Percentiles rank a stretch among this genome's conserved stretches.
Evolutionary conservation across 2,329 filamentous ascomycete genomes (phyloP).

Genomic region (Xylaria digitata): DNA sequence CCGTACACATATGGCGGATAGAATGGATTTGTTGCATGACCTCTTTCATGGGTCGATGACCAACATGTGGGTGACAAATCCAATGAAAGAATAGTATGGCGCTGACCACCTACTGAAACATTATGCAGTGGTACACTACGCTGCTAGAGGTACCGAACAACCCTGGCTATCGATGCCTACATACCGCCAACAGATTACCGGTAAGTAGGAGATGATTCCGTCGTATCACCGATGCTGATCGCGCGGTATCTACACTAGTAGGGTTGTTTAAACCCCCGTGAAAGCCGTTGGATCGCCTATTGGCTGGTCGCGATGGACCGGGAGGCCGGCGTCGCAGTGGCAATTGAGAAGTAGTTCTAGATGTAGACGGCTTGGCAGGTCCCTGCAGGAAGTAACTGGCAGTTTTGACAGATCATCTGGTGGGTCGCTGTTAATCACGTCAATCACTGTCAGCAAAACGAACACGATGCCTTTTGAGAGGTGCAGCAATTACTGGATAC

Average conservation of each 20-base stretch:
- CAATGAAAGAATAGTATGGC: background rate
- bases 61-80: constrained; percentile 21
- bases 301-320: constrained; percentile 21
- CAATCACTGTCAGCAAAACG: constrained; percentile 35
- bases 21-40: constrained; percentile 12
- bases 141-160: no score
- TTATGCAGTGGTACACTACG: background rate
- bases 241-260: constrained; percentile 2
- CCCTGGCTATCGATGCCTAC: background rate
- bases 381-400: constrained; percentile 23
- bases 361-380: constrained; percentile 25
- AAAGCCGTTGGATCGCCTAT: constrained; percentile 26
- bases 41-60: constrained; percentile 21
- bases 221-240: constrained; percentile 17
- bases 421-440: constrained; percentile 28
- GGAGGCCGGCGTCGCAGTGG: constrained; percentile 11
- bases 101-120: constrained; percentile 22
- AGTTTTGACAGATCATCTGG: constrained; percentile 29
- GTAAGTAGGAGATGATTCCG: background rate
- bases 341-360: background rate
- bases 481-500: constrained; percentile 6
- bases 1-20: background rate
- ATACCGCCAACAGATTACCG: background rate
- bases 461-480: constrained; percentile 29
- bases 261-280: constrained; percentile 24